A percentile compares a stretch with the other conserved stretches of the same genome.
Conservation (phyloP, 1,139 yeast genomes). For the Eremothecium cymbalariae region DNA sequence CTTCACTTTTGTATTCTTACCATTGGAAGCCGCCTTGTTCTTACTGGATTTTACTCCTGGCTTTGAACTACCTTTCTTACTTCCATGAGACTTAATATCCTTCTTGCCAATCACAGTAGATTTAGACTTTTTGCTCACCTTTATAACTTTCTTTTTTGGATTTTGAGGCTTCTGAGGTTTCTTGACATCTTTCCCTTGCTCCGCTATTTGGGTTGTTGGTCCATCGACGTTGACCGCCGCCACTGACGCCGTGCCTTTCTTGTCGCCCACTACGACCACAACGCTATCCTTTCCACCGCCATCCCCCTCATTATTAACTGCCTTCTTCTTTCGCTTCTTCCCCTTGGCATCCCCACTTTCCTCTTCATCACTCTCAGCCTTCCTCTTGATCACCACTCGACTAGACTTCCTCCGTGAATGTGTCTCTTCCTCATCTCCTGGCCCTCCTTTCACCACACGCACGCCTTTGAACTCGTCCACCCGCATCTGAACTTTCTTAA, state of each 20-base stretch:
- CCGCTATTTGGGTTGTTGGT: too few species aligned
- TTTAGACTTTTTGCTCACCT: too few species aligned
- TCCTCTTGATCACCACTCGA: conserved; percentile 13
- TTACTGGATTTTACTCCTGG: neutral
- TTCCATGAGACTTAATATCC: too few species aligned
- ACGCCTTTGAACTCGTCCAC: conserved; percentile 20
- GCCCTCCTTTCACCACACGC: conserved; percentile 7
- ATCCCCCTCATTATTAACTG: conserved; percentile 1
- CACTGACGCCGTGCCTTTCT: conserved; percentile 1
- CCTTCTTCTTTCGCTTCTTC: conserved; percentile 6
- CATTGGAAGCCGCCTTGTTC: neutral
- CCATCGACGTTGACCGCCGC: neutral
- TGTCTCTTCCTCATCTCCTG: neutral
- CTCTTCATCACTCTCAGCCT: conserved; percentile 13
- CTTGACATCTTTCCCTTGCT: too few species aligned
- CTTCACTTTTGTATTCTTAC: neutral
- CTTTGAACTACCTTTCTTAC: conserved; percentile 1
- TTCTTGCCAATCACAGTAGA: too few species aligned
- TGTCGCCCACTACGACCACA: conserved; percentile 4
- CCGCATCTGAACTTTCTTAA: conserved; percentile 14
- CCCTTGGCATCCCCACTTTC: conserved; percentile 7
- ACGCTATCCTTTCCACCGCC: neutral
- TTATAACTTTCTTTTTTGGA: too few species aligned
- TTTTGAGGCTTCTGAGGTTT: too few species aligned
- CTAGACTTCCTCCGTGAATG: conserved; percentile 9